These are phyloP conservation scores for Paecilomyces fulvus DNA, from an alignment of 2,329 filamentous ascomycete species.

Conservation along the genomic window DNA sequence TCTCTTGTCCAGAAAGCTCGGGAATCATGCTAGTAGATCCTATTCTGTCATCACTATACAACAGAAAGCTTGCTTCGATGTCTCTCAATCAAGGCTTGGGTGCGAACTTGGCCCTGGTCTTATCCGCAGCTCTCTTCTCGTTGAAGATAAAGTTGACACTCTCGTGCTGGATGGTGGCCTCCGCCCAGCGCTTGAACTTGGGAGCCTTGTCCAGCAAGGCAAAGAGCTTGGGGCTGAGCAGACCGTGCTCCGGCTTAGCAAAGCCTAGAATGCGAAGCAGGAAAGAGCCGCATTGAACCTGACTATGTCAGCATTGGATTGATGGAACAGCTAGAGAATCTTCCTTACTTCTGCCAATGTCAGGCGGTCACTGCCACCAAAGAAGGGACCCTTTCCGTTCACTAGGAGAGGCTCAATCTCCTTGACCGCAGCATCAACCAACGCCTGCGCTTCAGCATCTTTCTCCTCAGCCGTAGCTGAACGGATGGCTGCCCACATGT, in stretches of 20 bases:
- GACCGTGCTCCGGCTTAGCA: conserved; percentile 43
- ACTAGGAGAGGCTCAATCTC: conserved; percentile 66
- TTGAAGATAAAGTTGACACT: conserved; percentile 59
- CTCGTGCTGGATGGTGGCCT: conserved; percentile 51
- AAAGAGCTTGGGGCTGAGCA: conserved; percentile 42
- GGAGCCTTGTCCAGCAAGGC: conserved; percentile 48
- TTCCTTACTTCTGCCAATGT: conserved; percentile 63
- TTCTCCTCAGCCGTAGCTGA: conserved; percentile 44
- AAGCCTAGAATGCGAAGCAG: conserved; percentile 52
- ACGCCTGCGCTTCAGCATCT: conserved; percentile 40
- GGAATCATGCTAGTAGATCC: not conserved
- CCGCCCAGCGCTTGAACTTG: conserved; percentile 59
- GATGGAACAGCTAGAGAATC: conserved; percentile 1
- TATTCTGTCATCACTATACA: not conserved
- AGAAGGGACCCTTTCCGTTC: conserved; percentile 46
- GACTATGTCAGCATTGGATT: conserved; percentile 5
- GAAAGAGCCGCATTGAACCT: conserved; percentile 60
- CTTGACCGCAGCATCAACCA: conserved; percentile 52
- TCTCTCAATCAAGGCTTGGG: not conserved
- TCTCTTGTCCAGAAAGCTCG: not conserved
- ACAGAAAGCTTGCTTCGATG: not conserved
- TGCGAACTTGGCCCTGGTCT: conserved; percentile 36
- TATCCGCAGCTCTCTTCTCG: conserved; percentile 40
- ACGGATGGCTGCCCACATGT: conserved; percentile 41
- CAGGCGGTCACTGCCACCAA: conserved; percentile 54